A percentile compares a stretch with the other conserved stretches of the same genome.
These are phyloP conservation scores for Neonectria magnoliae DNA, from an alignment of 2,329 filamentous ascomycete genomes.

Conservation along the genomic window DNA sequence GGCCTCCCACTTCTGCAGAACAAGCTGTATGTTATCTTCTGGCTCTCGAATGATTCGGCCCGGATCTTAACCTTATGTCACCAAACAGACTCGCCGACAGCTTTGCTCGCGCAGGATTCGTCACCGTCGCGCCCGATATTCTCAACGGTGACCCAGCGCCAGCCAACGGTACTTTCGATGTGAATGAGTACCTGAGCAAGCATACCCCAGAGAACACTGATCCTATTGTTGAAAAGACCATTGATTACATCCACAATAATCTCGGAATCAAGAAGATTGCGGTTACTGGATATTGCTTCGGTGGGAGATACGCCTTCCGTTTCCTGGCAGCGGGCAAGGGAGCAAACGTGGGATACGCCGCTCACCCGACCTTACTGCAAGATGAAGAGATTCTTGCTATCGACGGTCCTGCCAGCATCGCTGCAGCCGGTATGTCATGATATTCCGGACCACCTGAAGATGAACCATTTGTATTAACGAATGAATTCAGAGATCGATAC, in stretches of 20 bases:
- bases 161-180: slow-evolving; percentile 12
- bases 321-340: slow-evolving; percentile 60
- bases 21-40: background rate
- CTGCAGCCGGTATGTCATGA: slow-evolving; percentile 27
- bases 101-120: slow-evolving; percentile 28
- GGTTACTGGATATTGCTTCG: slow-evolving; percentile 69
- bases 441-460: background rate
- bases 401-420: slow-evolving; percentile 23
- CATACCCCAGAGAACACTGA: slow-evolving; percentile 22
- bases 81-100: slow-evolving; percentile 23
- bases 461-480: background rate
- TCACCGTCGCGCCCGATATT: slow-evolving; percentile 22
- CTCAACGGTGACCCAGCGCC: slow-evolving; percentile 18
- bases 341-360: slow-evolving; percentile 66
- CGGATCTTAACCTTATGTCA: background rate
- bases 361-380: slow-evolving; percentile 68
- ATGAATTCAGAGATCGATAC: slow-evolving; percentile 14
- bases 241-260: slow-evolving; percentile 31
- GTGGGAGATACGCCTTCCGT: slow-evolving; percentile 64
- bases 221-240: slow-evolving; percentile 26
- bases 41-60: background rate
- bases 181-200: slow-evolving; percentile 19
- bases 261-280: slow-evolving; percentile 59
- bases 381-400: slow-evolving; percentile 59
- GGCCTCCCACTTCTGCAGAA: slow-evolving; percentile 24